Evolutionary conservation across 2,329 filamentous ascomycete genomes (phyloP), one percentile per base, ranked within the genome.

Genomic region (Didymella sp.): DNA sequence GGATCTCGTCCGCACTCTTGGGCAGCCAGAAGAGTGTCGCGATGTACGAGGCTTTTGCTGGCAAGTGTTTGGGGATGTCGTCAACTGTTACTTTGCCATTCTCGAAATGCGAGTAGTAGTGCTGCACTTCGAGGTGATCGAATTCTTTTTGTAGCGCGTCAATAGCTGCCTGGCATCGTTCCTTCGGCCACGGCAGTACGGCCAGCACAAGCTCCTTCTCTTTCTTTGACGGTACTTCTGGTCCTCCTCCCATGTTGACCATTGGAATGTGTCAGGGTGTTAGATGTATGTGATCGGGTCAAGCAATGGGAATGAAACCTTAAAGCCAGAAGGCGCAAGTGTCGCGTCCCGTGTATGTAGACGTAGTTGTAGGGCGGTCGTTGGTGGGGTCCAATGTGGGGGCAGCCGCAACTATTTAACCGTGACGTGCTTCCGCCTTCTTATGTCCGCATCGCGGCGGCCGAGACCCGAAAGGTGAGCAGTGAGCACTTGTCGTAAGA

Each of bases 21-120:
- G 82, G 82, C 9, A 84, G 74, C 53, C 76, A 76, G 59, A 69
- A 73, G 38, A 84, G 73, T 0, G 83, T 85, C 50, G 77, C 74
- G 19, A 85, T 75, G 59, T 84, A 77, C 2, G 77, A 75, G 73
- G 49, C 78, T 72, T 46, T 76, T 67, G 70, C 76, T 78, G 30
- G 43, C 1, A 53, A 54, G 82, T 73, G 64, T 78, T 66, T 6
- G 76, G 82, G 72, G 77, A 82, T 49, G 28, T 62, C 53, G 11
- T 62, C 25, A 15, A 50, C 40, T 74, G 78, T 45, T 71, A 69
- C 33, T 67, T 76, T 50, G 81, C 76, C 46, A 67, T 66, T 43
- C 70, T 70, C 75, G 28, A 51, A 56, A 21, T 56, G 56, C 27
- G 70, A 64, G 25, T 60, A 53, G 50, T 68, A 66, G 58, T 72